Conservation (phyloP, 73 alveolate species). For the Uronychia setigera region DNA sequence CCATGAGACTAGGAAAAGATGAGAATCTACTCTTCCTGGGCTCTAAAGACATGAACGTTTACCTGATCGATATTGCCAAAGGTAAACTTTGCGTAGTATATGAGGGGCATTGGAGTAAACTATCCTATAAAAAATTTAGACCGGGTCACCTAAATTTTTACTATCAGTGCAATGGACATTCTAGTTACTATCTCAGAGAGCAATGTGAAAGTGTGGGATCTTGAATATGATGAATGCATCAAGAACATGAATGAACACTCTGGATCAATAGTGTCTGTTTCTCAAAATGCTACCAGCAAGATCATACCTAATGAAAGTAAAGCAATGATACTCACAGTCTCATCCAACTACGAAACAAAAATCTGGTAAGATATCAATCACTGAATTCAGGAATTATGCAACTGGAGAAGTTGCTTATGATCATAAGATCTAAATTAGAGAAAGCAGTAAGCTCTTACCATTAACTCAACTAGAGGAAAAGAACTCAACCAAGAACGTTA, state of each 20-base stretch:
- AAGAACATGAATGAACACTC: conserved; percentile 67
- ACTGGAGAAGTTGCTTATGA: conserved; percentile 48
- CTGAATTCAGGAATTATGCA: conserved; percentile 48
- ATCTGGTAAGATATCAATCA: conserved; percentile 7
- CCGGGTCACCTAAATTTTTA: conserved; percentile 47
- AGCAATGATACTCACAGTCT: conserved; percentile 36
- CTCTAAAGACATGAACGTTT: conserved; percentile 71
- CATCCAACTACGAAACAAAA: conserved; percentile 48
- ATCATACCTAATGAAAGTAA: conserved; percentile 37
- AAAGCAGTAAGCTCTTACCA: background rate
- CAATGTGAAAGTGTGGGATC: conserved; percentile 71
- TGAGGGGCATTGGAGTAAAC: conserved; percentile 76
- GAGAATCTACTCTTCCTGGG: conserved; percentile 66
- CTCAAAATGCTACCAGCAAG: conserved; percentile 21
- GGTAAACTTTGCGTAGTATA: conserved; percentile 73
- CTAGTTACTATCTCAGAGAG: conserved; percentile 62
- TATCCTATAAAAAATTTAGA: conserved; percentile 1
- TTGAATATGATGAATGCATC: conserved; percentile 70
- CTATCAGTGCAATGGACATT: conserved; percentile 45
- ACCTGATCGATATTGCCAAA: conserved; percentile 54
- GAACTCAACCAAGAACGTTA: background rate
- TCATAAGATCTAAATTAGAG: conserved; percentile 22
- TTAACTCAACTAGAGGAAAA: background rate
- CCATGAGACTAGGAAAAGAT: conserved; percentile 68
- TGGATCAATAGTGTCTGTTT: conserved; percentile 33